phyloP scores from a whole-genome alignment of 345 rosid genomes.

The Gossypium australe region DNA sequence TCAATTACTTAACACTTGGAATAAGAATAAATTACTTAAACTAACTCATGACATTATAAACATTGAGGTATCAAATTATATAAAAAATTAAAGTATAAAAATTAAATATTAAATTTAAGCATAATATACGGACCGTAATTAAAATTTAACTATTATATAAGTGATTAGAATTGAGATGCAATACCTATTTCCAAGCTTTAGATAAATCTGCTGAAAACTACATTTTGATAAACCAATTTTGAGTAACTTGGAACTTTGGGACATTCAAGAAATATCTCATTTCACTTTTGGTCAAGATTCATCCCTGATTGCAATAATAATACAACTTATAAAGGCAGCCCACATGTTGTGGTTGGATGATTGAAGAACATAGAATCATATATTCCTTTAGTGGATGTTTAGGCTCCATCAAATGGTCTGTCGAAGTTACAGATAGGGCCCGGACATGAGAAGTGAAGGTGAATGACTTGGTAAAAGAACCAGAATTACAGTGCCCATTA shows the following conservation, averaged over 20 bases:
- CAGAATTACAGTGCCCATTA: not conserved
- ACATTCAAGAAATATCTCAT: not conserved
- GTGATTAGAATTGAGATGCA: too few relatives aligned
- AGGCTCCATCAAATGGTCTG: not conserved
- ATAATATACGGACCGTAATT: too few relatives aligned
- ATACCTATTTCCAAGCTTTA: too few relatives aligned
- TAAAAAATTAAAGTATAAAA: too few relatives aligned
- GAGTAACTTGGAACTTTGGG: too few relatives aligned
- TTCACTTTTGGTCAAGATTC: not conserved
- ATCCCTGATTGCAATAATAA: not conserved
- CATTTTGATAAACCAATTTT: too few relatives aligned
- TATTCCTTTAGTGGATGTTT: slow-evolving; percentile 1
- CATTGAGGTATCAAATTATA: too few relatives aligned
- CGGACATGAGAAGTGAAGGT: not conserved
- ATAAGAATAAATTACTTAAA: too few relatives aligned
- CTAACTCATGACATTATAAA: too few relatives aligned
- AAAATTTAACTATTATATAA: too few relatives aligned
- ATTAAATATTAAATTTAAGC: too few relatives aligned
- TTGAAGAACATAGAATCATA: not conserved
- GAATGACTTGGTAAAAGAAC: not conserved
- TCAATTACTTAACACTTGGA: too few relatives aligned
- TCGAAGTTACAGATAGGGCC: not conserved
- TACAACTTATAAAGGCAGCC: not conserved
- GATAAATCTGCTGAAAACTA: not conserved
- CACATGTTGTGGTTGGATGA: not conserved